Evolutionary conservation across 169 alveolate genomes (phyloP).

Genomic region (Plasmodium inui): DNA sequence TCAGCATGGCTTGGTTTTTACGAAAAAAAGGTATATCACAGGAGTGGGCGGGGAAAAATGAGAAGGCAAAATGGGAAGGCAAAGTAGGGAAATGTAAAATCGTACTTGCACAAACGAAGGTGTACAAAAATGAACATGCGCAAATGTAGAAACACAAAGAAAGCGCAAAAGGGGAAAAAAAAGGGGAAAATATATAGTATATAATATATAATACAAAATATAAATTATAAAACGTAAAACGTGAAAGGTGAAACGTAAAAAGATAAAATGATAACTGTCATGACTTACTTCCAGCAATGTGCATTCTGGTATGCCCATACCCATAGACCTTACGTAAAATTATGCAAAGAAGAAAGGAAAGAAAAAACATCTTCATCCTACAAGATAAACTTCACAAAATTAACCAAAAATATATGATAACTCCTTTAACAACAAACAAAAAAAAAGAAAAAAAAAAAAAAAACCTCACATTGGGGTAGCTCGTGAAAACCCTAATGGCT

Average conservation of each 20-base stretch:
- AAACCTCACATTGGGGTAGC: not conserved
- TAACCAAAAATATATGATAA: not conserved
- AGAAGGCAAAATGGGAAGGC: not conserved
- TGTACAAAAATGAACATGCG: not conserved
- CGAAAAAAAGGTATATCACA: not conserved
- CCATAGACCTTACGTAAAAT: not conserved
- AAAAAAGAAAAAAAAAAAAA: slow-evolving; percentile 9
- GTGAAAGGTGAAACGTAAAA: not conserved
- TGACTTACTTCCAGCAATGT: not conserved
- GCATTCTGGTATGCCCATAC: not conserved
- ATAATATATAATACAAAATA: not conserved
- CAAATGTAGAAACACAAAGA: not conserved
- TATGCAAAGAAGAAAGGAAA: not conserved
- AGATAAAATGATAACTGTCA: not conserved
- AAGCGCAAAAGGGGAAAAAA: not conserved
- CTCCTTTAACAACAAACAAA: not conserved
- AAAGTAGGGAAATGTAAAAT: not conserved
- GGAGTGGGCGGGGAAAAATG: not conserved
- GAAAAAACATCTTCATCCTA: not conserved
- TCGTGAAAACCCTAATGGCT: not conserved
- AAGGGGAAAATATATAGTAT: not conserved
- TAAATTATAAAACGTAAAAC: not conserved
- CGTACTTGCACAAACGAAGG: not conserved
- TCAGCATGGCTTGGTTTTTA: not conserved
- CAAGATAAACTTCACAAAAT: not conserved